phyloP scores from a whole-genome alignment of 352 stramenopile genomes.

The Phytophthora tubulina region DNA sequence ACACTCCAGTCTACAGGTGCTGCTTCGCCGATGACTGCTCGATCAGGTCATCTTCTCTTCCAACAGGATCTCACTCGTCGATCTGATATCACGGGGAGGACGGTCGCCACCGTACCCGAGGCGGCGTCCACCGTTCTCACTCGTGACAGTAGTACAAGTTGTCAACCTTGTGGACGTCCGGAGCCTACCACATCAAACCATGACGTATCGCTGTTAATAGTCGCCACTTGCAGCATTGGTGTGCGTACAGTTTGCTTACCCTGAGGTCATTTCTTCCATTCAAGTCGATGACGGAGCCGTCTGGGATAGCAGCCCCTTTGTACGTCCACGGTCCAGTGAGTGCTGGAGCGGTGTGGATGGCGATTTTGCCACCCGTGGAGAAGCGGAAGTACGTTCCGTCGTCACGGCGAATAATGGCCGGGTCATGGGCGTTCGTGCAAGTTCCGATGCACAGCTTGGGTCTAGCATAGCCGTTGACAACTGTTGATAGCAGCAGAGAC shows the following conservation, averaged over 20 bases:
- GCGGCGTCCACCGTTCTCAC: no score
- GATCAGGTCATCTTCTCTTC: no score
- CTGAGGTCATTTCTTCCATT: constrained; percentile 52
- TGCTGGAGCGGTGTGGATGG: constrained; percentile 51
- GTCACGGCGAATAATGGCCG: constrained; percentile 53
- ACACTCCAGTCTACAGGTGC: no score
- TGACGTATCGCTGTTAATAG: no score
- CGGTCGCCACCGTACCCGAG: no score
- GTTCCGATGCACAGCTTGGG: constrained; percentile 33
- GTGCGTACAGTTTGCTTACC: constrained; percentile 13
- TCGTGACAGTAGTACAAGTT: no score
- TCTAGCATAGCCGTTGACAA: constrained; percentile 27
- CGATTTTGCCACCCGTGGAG: constrained; percentile 57
- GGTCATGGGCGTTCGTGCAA: constrained; percentile 55
- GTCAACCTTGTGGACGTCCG: no score
- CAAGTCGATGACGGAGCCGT: constrained; percentile 53
- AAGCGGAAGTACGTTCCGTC: constrained; percentile 69
- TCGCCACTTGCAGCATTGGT: no score
- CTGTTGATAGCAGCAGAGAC: constrained; percentile 19
- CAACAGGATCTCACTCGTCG: no score
- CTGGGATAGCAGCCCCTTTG: constrained; percentile 48
- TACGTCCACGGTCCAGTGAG: constrained; percentile 57
- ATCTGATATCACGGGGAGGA: no score
- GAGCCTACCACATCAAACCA: no score
- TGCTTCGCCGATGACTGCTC: no score